phyloP scores from a whole-genome alignment of 352 stramenopile species.

The Phytopythium aichiense region DNA sequence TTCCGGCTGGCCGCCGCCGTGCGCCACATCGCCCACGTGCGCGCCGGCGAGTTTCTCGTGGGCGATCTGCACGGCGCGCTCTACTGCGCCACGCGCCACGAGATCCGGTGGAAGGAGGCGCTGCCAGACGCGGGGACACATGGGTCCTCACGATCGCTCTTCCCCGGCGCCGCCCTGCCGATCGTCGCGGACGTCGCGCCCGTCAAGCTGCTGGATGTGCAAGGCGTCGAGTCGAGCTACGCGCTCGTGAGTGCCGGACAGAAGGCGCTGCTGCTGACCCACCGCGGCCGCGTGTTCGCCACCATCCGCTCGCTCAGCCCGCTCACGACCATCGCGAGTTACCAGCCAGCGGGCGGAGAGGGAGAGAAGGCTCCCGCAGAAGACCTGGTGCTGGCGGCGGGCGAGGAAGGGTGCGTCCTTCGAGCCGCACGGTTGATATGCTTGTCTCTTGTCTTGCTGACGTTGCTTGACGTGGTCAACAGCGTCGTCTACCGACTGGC shows the following conservation, averaged over 20 bases:
- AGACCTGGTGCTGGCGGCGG: constrained; percentile 35
- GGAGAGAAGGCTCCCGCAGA: constrained; percentile 10
- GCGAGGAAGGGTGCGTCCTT: constrained; percentile 40
- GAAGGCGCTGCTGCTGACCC: constrained; percentile 42
- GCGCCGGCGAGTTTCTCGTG: constrained; percentile 33
- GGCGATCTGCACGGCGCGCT: constrained; percentile 38
- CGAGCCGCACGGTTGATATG: neutral
- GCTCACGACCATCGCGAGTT: constrained; percentile 26
- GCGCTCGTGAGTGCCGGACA: constrained; percentile 36
- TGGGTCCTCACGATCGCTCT: constrained; percentile 20
- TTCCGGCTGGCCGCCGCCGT: constrained; percentile 37
- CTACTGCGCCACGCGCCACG: constrained; percentile 50
- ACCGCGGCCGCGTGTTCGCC: constrained; percentile 28
- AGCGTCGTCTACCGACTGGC: constrained; percentile 44
- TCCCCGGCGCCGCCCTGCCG: constrained; percentile 19
- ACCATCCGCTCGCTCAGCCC: constrained; percentile 23
- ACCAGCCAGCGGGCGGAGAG: neutral
- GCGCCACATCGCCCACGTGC: constrained; percentile 28
- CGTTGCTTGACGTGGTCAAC: neutral
- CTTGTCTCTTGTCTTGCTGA: neutral
- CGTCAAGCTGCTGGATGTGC: constrained; percentile 36
- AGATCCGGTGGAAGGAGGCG: constrained; percentile 41
- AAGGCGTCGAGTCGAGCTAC: constrained; percentile 52
- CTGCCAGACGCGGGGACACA: neutral
- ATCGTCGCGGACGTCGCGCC: constrained; percentile 27